Evolutionary conservation across 2,329 filamentous ascomycete species (phyloP), one percentile per base, ranked within the genome.

Genomic region (Sporothrix dimorphospora): DNA sequence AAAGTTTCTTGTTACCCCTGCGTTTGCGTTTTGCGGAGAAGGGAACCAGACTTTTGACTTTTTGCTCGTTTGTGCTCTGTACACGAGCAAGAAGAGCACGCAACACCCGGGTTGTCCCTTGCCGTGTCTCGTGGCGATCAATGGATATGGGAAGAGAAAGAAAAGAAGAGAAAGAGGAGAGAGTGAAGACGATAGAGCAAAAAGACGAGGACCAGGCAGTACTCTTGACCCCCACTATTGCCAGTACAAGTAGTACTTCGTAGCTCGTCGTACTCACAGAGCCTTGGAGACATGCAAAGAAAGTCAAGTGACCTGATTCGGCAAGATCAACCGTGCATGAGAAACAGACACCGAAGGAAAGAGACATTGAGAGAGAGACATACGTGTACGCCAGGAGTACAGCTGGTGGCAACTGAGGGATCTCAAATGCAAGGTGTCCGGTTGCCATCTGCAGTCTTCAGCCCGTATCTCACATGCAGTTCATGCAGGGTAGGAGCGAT

Each of bases 251-350:
- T n/a, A n/a, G n/a, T n/a, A n/a, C n/a, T n/a, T n/a, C n/a, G n/a
- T n/a, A n/a, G n/a, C n/a, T n/a, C n/a, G n/a, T n/a, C n/a, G 16
- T 5, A 57, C 51, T 55, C 53, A 34, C n/a, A 34, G 30, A 53
- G 49, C 12, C 53, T 57, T 57, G 27, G n/a, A 42, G 34, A 63
- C 38, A 65, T 65, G 34, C 21, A 24, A 38, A n/a, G 27, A 45
- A 16, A 45, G 59, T 65, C 59, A 45, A 65, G 38, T 65, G 59
- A 65, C 38, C 14, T 65, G 12, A 19, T 45, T 66, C 27, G 47
- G 65, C 45, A 68, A 68, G 65, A 68, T 40, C 65, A 53, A 49
- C 65, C 45, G 47, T 24, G 42, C 65, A 51, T n/a, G 9, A 21
- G 27, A 51, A 12, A 38, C 63, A 67, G 7, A 2, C 45, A 34